phyloP scores from a whole-genome alignment of 1,284 basidiomycete genomes.

The Phylloboletellus chloephorus region DNA sequence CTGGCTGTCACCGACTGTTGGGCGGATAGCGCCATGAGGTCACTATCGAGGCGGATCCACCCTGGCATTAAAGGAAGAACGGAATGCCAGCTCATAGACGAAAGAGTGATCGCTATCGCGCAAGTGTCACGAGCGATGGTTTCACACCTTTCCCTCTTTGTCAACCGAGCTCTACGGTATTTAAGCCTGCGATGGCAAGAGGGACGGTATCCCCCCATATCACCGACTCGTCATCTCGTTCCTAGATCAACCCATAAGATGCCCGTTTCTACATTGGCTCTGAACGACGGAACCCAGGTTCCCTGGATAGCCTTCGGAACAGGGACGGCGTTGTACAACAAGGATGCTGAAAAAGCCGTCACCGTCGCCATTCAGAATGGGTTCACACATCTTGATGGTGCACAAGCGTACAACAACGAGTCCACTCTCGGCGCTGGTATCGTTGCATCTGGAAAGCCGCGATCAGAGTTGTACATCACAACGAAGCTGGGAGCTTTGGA shows the following conservation, averaged over 20 bases:
- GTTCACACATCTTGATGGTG: conserved; percentile 68
- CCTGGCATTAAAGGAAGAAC: neutral
- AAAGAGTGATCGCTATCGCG: conserved; percentile 1
- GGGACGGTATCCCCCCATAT: neutral
- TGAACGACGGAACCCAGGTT: conserved; percentile 54
- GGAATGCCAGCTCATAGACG: neutral
- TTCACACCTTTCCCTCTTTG: conserved; percentile 6
- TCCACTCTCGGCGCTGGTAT: conserved; percentile 52
- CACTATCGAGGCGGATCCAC: too few relatives aligned
- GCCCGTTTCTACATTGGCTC: conserved; percentile 38
- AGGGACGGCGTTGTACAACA: conserved; percentile 52
- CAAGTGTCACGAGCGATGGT: conserved; percentile 7
- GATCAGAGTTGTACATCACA: conserved; percentile 50
- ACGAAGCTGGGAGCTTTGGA: conserved; percentile 50
- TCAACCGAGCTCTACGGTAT: conserved; percentile 13
- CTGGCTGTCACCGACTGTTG: conserved; percentile 25
- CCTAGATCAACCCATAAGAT: conserved; percentile 22
- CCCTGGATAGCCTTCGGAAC: conserved; percentile 70
- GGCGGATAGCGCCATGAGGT: neutral
- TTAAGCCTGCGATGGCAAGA: conserved; percentile 6
- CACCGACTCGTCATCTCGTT: conserved; percentile 17
- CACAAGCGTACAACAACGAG: conserved; percentile 65
- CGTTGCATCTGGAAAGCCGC: conserved; percentile 44
- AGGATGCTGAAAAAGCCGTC: conserved; percentile 49
- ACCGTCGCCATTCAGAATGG: conserved; percentile 53